Base-by-base conservation (phyloP, 78 protist species). In the Mantamonas sphyraenae region DNA sequence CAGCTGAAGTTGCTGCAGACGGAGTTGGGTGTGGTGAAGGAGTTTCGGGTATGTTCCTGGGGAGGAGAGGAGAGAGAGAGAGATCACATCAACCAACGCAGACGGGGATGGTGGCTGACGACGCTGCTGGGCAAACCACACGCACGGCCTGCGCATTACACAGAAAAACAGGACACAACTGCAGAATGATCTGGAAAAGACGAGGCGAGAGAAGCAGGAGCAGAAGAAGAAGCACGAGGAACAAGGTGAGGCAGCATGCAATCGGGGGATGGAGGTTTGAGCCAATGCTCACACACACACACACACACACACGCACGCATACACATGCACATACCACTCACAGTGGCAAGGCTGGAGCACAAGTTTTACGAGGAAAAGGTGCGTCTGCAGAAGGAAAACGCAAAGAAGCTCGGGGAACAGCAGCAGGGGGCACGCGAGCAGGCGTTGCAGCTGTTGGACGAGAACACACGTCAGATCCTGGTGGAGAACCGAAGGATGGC, bases 381-480 rank as follows among this genome's bases (percentile, higher is more conserved):
- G 26, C 14, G 16, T 34, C 37, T 64, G 20, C 69, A 64, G 31
- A 40, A 40, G 26, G 69, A 64, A 45, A 19, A 24, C 69, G 39
- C 35, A 35, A 47, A 64, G 69, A 64, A 37, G 55, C 50, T 64
- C 43, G 69, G 55, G 22, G 69, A 64, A 53, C 35, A 39, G 26
- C 33, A 64, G 37, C 35, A 64, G 55, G 2, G 24, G 1, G 35
- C 69, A n/a, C 69, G 39, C 20, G 69, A 64, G 69, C 55, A 64
- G 55, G 69, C 43, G 3, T 45, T 66, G 43, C 26, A 66, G 17
- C 56, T 55, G 60, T 22, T 66, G 8, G 71, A 66, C 42, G 71
- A 37, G 51, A 37, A 33, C 51, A 66, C 71, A 53, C 40, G 47
- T 55, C 56, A 53, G 16, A 50, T 66, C 9, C 24, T 66, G 37